These are phyloP conservation scores for Ajuga reptans DNA, from an alignment of 305 asterid species.

Conservation along the genomic window DNA sequence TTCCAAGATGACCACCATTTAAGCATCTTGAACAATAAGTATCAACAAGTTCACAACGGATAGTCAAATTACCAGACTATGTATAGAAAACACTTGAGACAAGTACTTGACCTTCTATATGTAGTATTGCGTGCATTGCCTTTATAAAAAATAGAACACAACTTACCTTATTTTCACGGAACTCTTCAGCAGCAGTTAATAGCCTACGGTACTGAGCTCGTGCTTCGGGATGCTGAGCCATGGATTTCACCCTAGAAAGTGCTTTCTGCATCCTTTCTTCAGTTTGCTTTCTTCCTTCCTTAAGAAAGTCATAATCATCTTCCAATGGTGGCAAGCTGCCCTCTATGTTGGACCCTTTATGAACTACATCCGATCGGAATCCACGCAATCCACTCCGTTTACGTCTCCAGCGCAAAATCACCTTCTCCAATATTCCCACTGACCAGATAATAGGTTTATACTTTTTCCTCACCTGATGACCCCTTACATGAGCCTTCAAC, in stretches of 20 bases:
- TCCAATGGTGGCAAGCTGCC: constrained; percentile 31
- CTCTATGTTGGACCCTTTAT: constrained; percentile 26
- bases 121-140: background rate
- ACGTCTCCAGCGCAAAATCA: constrained; percentile 86
- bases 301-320: constrained; percentile 72
- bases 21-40: background rate
- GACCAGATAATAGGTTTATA: constrained; percentile 76
- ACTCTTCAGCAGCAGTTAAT: constrained; percentile 67
- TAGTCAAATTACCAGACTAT: background rate
- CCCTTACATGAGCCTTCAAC: constrained; percentile 85
- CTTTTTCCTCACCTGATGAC: constrained; percentile 87
- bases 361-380: constrained; percentile 44
- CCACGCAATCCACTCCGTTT: constrained; percentile 86
- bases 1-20: background rate
- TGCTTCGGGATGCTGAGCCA: constrained; percentile 86
- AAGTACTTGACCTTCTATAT: background rate
- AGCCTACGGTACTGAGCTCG: constrained; percentile 90
- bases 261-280: constrained; percentile 89
- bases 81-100: background rate
- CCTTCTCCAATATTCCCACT: constrained; percentile 76
- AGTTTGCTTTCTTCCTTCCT: constrained; percentile 78
- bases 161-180: constrained; percentile 65
- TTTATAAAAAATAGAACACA: background rate
- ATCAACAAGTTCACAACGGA: background rate
- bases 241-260: constrained; percentile 81